Base-by-base conservation (phyloP, 306 rosid species). In the Rosa chinensis region DNA sequence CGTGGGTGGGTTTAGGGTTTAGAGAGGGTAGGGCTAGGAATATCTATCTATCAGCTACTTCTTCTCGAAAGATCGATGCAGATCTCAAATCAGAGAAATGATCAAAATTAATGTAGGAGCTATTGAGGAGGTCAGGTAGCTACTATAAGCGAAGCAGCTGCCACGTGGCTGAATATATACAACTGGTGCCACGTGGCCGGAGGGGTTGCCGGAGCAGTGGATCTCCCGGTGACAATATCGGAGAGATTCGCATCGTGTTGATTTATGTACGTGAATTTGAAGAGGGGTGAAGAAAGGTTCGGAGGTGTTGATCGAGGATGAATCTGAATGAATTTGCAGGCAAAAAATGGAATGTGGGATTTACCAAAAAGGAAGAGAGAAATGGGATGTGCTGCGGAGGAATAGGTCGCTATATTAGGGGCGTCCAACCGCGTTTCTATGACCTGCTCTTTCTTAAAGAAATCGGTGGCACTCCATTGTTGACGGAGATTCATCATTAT, bases 81-180 rank as follows among this genome's bases (percentile, higher is more conserved):
- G 69, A 64, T 64, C 69, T 32, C 44, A 64, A 43, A 64, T 63
- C 20, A 6, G 8, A 28, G 5, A 14, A 63, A 25, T 32, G 8
- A 63, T 28, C 21, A 35, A 32, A 64, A 35, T 13, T 4, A 61
- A 12, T 32, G 69, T 63, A 63, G 42, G 68, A 32, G 43, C 9
- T n/a, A n/a, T 13, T 64, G 43, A 35, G 43, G 69, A 32, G 69
- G 69, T 63, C 69, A 59, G 66, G 25, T 59, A 59, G 66, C 35
- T 59, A 9, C 28, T 63, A 63, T 32, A 63, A 28, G 42, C 42
- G 69, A 6, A 53, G 23, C 2, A 58, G 12, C 7, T 17, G n/a
- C 43, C 69, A 64, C 69, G 69, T 63, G 44, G 44, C 21, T 59
- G 39, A 28, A 28, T 66, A 66, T 39, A 5, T 18, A 66, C 28